Evolutionary conservation across 257 asterid species (phyloP).

Genomic region (Nicotiana obtusifolia): DNA sequence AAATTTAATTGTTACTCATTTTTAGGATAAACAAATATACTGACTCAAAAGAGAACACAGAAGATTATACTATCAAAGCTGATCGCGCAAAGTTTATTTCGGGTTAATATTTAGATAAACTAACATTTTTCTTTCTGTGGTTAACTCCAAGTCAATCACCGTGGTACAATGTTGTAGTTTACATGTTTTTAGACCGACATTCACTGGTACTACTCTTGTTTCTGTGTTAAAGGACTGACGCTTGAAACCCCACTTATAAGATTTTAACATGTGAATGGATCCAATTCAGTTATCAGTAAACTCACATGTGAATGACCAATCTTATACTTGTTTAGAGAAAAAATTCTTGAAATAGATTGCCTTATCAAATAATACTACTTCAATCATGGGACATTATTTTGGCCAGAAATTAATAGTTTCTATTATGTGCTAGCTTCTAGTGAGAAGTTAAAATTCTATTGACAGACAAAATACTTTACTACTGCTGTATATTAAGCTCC

Average conservation of each 20-base stretch:
- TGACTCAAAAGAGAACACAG: too few species aligned
- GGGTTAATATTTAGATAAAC: background rate
- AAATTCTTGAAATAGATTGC: background rate
- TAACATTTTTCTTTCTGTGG: background rate
- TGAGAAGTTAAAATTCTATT: too few species aligned
- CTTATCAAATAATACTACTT: background rate
- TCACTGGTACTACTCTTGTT: background rate
- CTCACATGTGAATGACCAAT: background rate
- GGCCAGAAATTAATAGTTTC: background rate
- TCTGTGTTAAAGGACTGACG: background rate
- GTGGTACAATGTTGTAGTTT: background rate
- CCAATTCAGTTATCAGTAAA: background rate
- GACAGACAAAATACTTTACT: too few species aligned
- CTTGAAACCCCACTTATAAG: background rate
- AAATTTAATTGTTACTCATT: too few species aligned
- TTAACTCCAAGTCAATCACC: too few species aligned
- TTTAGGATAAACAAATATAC: too few species aligned
- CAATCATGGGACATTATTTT: slow-evolving; percentile 1
- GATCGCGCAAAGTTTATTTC: too few species aligned
- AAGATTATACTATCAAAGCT: too few species aligned
- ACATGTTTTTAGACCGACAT: background rate
- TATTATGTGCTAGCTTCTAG: background rate
- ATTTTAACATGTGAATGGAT: background rate
- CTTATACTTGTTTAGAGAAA: background rate
- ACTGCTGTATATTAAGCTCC: background rate